Conservation (phyloP, 352 stramenopile species). For the Stephanocyclus meneghinianus region DNA sequence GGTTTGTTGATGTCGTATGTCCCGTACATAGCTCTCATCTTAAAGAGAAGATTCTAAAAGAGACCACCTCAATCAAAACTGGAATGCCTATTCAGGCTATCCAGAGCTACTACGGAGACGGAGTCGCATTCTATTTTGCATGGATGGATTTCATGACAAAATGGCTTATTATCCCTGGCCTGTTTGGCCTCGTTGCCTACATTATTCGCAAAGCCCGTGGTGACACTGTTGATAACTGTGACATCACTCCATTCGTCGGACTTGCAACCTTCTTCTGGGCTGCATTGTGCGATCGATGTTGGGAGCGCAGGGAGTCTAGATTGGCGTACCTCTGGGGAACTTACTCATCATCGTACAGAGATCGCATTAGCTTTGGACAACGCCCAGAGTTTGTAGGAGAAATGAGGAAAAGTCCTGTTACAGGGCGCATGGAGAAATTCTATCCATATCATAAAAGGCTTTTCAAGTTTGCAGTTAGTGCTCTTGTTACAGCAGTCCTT, state of each 20-base stretch:
- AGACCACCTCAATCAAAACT: conserved; percentile 21
- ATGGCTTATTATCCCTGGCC: conserved; percentile 57
- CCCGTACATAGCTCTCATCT: conserved; percentile 51
- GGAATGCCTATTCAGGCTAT: conserved; percentile 55
- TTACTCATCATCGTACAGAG: conserved; percentile 28
- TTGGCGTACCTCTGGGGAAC: conserved; percentile 73
- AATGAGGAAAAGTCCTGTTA: conserved; percentile 65
- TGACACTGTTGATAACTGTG: conserved; percentile 73
- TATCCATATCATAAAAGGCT: conserved; percentile 61
- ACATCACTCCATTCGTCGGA: conserved; percentile 78
- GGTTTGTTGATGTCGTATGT: conserved; percentile 59
- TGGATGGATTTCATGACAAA: conserved; percentile 79
- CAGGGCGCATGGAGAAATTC: conserved; percentile 65
- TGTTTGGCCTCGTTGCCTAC: conserved; percentile 55
- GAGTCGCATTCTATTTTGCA: conserved; percentile 81
- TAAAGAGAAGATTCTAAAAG: conserved; percentile 37
- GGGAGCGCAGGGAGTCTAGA: conserved; percentile 66
- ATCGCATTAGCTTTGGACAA: conserved; percentile 25
- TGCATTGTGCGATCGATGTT: conserved; percentile 71
- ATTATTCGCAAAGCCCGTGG: conserved; percentile 49
- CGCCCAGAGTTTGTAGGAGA: conserved; percentile 70
- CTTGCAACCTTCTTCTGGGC: conserved; percentile 78
- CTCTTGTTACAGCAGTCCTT: conserved; percentile 64
- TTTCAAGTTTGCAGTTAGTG: conserved; percentile 68
- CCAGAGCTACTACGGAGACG: conserved; percentile 66